phyloP scores from a whole-genome alignment of 371 early-diverging fungal genomes.

The Spiromyces aspiralis region DNA sequence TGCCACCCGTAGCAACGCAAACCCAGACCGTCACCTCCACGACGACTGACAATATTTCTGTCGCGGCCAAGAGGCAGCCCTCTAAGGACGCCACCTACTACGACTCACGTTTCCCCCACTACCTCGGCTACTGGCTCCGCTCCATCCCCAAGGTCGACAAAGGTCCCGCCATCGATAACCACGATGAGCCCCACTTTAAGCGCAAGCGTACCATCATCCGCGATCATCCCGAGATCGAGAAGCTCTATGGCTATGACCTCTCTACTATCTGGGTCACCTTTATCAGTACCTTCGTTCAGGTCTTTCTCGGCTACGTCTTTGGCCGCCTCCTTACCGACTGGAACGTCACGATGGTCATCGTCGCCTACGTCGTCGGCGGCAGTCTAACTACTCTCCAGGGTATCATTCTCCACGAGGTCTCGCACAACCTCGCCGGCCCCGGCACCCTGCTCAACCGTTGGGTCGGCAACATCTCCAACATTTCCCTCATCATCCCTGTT shows the following conservation, averaged over 20 bases:
- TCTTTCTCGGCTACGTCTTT: slow-evolving; percentile 62
- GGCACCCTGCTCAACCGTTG: slow-evolving; percentile 58
- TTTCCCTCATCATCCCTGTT: slow-evolving; percentile 66
- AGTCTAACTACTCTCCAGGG: slow-evolving; percentile 59
- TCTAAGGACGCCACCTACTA: no score
- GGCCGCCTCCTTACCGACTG: slow-evolving; percentile 41
- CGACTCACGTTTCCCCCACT: slow-evolving; percentile 61
- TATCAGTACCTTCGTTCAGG: slow-evolving; percentile 46
- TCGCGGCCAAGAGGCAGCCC: no score
- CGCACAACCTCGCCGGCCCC: slow-evolving; percentile 63
- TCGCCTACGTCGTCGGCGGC: slow-evolving; percentile 69
- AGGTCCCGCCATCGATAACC: slow-evolving; percentile 61
- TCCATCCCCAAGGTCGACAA: slow-evolving; percentile 59
- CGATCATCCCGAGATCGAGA: slow-evolving; percentile 74
- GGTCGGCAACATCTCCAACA: slow-evolving; percentile 68
- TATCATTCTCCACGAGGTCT: slow-evolving; percentile 81
- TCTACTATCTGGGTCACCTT: slow-evolving; percentile 56
- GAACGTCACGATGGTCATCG: slow-evolving; percentile 38
- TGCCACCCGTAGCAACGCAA: no score
- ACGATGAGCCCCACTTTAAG: slow-evolving; percentile 92
- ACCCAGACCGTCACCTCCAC: no score
- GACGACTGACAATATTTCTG: no score
- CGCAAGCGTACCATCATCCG: slow-evolving; percentile 72
- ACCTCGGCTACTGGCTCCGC: slow-evolving; percentile 68
- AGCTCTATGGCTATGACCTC: slow-evolving; percentile 70